Percentiles rank a stretch among this genome's conserved stretches.
These are phyloP conservation scores for Elaphomyces granulatus DNA, from an alignment of 495 filamentous ascomycete genomes.

Conservation along the genomic window DNA sequence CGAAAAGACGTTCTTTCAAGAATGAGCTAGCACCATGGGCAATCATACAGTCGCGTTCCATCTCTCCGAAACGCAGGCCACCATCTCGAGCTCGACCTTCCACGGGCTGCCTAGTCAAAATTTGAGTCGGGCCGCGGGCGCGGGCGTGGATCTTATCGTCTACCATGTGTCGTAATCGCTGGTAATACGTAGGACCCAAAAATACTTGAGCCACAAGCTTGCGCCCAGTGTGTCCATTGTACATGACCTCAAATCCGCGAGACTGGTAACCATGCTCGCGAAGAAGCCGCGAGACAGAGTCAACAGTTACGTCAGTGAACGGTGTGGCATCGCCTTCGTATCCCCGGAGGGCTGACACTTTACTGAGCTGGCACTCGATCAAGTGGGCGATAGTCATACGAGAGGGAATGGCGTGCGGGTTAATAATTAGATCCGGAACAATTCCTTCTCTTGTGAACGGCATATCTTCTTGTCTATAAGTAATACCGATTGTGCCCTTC, in stretches of 20 bases:
- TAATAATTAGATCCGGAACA: conserved; percentile 93
- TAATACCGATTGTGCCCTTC: conserved; percentile 98
- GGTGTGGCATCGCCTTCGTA: conserved; percentile 95
- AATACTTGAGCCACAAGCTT: conserved; percentile 93
- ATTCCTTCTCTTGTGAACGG: conserved; percentile 89
- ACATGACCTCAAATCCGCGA: conserved; percentile 96
- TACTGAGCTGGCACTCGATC: conserved; percentile 95
- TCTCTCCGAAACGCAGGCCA: conserved; percentile 98
- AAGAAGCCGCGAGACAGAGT: conserved; percentile 81
- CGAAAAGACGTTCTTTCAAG: conserved; percentile 92
- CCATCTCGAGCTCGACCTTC: conserved; percentile 96
- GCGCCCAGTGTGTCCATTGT: conserved; percentile 88
- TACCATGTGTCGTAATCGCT: conserved; percentile 97
- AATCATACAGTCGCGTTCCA: conserved; percentile 99
- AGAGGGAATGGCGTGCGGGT: conserved; percentile 97
- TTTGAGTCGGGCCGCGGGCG: conserved; percentile 89
- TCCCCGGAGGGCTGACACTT: conserved; percentile 80
- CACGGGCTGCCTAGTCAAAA: conserved; percentile 94
- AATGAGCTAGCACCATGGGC: conserved; percentile 92
- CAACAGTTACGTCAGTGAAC: conserved; percentile 95
- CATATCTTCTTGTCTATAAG: conserved; percentile 96
- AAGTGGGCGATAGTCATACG: conserved; percentile 99
- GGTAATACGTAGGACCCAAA: conserved; percentile 97
- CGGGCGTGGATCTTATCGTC: conserved; percentile 99
- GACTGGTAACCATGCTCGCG: conserved; percentile 88